These are phyloP conservation scores for Thyridium curvatum DNA, from an alignment of 2,329 filamentous ascomycete species.

Conservation along the genomic window DNA sequence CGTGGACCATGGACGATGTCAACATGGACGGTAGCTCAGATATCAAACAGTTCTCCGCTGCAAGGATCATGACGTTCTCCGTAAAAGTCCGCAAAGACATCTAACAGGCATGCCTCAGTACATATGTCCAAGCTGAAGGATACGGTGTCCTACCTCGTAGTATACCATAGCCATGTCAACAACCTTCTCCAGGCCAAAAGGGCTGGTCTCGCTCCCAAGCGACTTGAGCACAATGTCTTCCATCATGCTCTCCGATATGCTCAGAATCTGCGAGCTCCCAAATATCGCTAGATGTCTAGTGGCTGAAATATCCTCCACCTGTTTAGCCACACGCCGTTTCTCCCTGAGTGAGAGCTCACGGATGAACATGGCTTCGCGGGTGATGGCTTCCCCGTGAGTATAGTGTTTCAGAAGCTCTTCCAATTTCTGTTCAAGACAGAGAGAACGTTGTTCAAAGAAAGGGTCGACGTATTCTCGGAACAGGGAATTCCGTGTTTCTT, in stretches of 20 bases:
- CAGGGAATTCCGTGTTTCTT: not conserved
- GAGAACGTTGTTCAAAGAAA: not conserved
- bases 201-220: not conserved
- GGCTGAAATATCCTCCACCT: not conserved
- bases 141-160: too few species aligned
- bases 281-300: conserved; percentile 15
- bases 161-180: conserved; percentile 1
- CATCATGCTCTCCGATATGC: not conserved
- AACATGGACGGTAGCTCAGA: conserved; percentile 23
- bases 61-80: conserved; percentile 26
- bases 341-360: not conserved
- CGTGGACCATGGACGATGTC: conserved; percentile 19
- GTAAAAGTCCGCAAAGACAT: conserved; percentile 22
- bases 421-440: not conserved
- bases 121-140: too few species aligned
- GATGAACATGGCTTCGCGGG: not conserved
- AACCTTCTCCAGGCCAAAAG: not conserved
- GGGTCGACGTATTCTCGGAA: conserved; percentile 1
- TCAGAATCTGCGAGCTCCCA: conserved; percentile 4
- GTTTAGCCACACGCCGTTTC: not conserved
- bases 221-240: not conserved
- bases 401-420: conserved; percentile 1
- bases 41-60: conserved; percentile 28
- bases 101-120: conserved; percentile 11
- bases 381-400: not conserved